A percentile compares a stretch with the other conserved stretches of the same genome.
Evolutionary conservation across 208 protist genomes (phyloP).

Genomic region (Trypanosoma boissoni): DNA sequence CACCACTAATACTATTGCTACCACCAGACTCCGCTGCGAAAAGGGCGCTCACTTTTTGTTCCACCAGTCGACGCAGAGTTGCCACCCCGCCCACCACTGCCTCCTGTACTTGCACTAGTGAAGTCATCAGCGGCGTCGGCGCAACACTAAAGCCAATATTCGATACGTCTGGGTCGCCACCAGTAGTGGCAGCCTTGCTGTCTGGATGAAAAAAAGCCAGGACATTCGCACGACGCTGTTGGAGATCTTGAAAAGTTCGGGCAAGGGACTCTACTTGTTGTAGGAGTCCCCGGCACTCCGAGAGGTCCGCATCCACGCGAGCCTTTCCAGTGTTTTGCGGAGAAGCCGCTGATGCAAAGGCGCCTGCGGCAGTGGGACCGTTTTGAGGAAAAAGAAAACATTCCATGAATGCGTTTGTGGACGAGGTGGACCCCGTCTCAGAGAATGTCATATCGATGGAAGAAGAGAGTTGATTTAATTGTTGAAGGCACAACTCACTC

Average conservation of each 20-base stretch:
- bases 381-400: constrained; percentile 1
- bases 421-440: not conserved
- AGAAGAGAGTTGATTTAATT: not conserved
- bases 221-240: no score
- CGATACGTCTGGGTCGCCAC: no score
- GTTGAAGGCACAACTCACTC: constrained; percentile 3
- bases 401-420: not conserved
- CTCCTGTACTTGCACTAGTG: no score
- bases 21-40: no score
- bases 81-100: no score
- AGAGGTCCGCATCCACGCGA: constrained; percentile 15
- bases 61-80: no score
- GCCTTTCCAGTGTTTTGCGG: constrained; percentile 4
- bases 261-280: constrained; percentile 15
- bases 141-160: no score
- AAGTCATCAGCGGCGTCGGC: no score
- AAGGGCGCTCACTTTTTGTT: no score
- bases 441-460: not conserved
- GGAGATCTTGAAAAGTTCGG: constrained; percentile 10
- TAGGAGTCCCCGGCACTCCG: constrained; percentile 12
- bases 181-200: not conserved
- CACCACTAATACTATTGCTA: not conserved
- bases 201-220: no score
- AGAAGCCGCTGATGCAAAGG: not conserved
- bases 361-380: not conserved